Base-by-base conservation (phyloP, 805 yeast genomes). In the Kuraishia borneana region DNA sequence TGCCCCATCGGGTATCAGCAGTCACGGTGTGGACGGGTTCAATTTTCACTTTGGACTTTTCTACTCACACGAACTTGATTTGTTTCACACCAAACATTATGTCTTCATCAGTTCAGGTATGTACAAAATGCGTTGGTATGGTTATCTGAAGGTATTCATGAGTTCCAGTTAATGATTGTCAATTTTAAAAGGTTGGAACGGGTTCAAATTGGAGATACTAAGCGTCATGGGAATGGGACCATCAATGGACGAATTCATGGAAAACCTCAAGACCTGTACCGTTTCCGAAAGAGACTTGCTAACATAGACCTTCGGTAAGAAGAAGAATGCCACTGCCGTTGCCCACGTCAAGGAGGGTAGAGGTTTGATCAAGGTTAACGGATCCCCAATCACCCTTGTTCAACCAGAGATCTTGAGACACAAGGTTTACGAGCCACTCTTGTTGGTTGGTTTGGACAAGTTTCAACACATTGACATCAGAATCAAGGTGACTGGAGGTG, bases 321-420 rank as follows among this genome's bases (percentile, higher is more conserved):
- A 92, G 89, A 92, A 83, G 78, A 83, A 95, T 65, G 98, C 98
- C 63, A 92, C 98, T 61, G 98, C 98, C 63, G 98, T 92, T 65
- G 98, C 98, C 72, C 95, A 87, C 74, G 95, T 89, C 60, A 87
- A 87, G 77, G 88, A 92, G 73, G 98, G 98, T 73, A 84, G 82
- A 73, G 98, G 98, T 74, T 83, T 92, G 68, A 81, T 92, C 76
- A 92, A 92, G 79, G 94, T 92, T 58, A 92, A 92, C 79, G 98
- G 98, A 71, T 72, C 89, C 59, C 98, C 98, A 76, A 89, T 92
- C 81, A 83, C 95, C 66, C 81, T 92, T 60, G 97, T 92, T 58
- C 83, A 92, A 73, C 98, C 98, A 67, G 97, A 89, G 76, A 83
- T 88, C 70, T 79, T 92, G 63, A 83, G 98, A 73, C 87, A 88